Conservation (phyloP, 805 yeast genomes). For the Ascoidea asiatica region DNA sequence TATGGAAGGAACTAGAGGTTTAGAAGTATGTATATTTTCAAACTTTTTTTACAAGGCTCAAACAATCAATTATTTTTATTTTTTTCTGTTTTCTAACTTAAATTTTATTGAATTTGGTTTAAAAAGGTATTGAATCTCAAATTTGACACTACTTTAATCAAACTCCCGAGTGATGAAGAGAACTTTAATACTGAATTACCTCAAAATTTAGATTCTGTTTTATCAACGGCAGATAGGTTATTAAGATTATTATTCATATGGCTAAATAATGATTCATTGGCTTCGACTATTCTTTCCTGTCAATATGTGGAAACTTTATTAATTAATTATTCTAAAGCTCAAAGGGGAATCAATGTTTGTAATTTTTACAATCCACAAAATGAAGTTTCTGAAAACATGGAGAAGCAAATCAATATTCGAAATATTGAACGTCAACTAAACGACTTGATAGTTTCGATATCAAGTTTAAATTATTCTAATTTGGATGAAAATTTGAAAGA, state of each 20-base stretch:
- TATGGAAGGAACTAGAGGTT: slow-evolving; percentile 76
- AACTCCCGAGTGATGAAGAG: slow-evolving; percentile 26
- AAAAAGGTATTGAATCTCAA: slow-evolving; percentile 48
- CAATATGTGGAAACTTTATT: slow-evolving; percentile 54
- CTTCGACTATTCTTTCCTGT: slow-evolving; percentile 70
- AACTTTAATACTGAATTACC: neutral
- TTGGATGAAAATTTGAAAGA: slow-evolving; percentile 22
- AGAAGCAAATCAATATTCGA: neutral
- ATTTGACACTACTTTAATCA: slow-evolving; percentile 68
- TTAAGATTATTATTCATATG: slow-evolving; percentile 49
- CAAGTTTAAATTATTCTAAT: slow-evolving; percentile 40
- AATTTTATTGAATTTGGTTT: no score
- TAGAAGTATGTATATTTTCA: no score
- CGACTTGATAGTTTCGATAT: neutral
- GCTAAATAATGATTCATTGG: slow-evolving; percentile 61
- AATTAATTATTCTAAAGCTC: slow-evolving; percentile 21
- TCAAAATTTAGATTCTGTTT: slow-evolving; percentile 22
- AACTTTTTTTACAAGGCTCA: no score
- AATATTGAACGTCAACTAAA: slow-evolving; percentile 1
- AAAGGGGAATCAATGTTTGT: slow-evolving; percentile 4
- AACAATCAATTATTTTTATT: no score
- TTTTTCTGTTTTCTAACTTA: no score
- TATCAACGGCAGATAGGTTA: slow-evolving; percentile 40
- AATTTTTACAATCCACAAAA: slow-evolving; percentile 4
- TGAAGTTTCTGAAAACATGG: neutral